phyloP scores from a whole-genome alignment of 345 rosid species.

The Xanthoceras sorbifolium region DNA sequence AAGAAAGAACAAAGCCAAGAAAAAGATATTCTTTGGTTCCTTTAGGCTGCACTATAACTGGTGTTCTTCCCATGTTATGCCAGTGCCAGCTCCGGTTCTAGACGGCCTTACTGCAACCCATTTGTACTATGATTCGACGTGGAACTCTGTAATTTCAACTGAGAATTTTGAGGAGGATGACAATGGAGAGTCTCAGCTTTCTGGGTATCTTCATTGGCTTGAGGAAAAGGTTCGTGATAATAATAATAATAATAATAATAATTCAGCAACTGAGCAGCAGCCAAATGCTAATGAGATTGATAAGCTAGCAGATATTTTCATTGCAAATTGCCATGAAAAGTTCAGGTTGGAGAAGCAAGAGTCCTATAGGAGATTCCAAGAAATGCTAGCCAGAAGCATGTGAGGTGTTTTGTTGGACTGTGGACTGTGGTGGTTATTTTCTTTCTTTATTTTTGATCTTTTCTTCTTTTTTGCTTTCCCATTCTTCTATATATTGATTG shows the following conservation, averaged over 20 bases:
- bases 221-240: slow-evolving; percentile 47
- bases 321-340: slow-evolving; percentile 83
- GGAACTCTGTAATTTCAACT: slow-evolving; percentile 44
- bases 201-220: slow-evolving; percentile 64
- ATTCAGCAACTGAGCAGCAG: slow-evolving; percentile 6
- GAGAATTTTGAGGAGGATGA: slow-evolving; percentile 27
- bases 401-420: slow-evolving; percentile 20
- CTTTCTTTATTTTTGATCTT: not conserved
- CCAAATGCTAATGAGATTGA: slow-evolving; percentile 64
- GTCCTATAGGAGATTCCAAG: slow-evolving; percentile 89
- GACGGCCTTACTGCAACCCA: slow-evolving; percentile 40
- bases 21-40: slow-evolving; percentile 66
- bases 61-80: slow-evolving; percentile 79
- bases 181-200: slow-evolving; percentile 44
- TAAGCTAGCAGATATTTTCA: slow-evolving; percentile 76
- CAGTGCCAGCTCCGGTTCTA: slow-evolving; percentile 54
- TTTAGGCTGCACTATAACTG: slow-evolving; percentile 90
- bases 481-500: slow-evolving; percentile 30
- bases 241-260: too few species aligned
- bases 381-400: slow-evolving; percentile 71
- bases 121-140: slow-evolving; percentile 54
- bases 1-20: slow-evolving; percentile 42
- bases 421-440: not conserved
- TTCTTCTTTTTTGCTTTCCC: slow-evolving; percentile 20
- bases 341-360: slow-evolving; percentile 93